Evolutionary conservation across 352 stramenopile genomes (phyloP), one percentile per base, ranked within the genome.

Genomic region (Phytophthora agathidicida): DNA sequence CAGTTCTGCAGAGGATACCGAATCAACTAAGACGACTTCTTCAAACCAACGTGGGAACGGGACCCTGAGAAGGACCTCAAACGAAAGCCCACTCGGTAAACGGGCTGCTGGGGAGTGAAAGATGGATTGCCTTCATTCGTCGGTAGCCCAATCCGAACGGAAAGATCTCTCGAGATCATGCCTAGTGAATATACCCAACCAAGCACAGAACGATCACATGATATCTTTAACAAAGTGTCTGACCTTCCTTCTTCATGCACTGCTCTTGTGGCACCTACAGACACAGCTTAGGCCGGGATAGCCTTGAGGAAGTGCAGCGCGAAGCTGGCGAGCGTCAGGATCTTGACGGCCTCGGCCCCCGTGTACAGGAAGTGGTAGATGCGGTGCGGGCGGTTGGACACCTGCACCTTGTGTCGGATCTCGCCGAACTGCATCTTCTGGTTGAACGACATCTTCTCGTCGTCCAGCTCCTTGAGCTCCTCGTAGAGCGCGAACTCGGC

Each of bases 341-440:
- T 58, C 66, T 90, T 90, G 44, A 68, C 44, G 32, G 77, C 22
- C 52, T 88, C 80, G 11, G 22, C 54, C 0, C 57, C 46, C 28
- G 81, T 53, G 68, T 88, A 90, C 23, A 71, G 26, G 22, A 87
- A 37, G 59, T 90, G 76, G 53, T 76, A 80, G 20, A 56, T 50
- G 8, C 50, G 26, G 23, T 65, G 64, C 6, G 80, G 78, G 37
- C 67, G 68, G 31, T 69, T 47, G 41, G 65, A 47, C 30, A 68
- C 66, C 50, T 83, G 69, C 27, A 86, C 74, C 36, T 63, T 80
- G 49, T 83, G 72, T 28, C 76, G 53, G 31, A 88, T 83, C 60
- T 84, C 68, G 11, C 60, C 71, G 43, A 84, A 76, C 36, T 74
- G 44, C 76, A 75, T 80, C 47, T 84, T 85, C 59, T 89, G 76